Evolutionary conservation across 2,329 filamentous ascomycete genomes (phyloP).

Genomic region (Simplicillium aogashimaense): DNA sequence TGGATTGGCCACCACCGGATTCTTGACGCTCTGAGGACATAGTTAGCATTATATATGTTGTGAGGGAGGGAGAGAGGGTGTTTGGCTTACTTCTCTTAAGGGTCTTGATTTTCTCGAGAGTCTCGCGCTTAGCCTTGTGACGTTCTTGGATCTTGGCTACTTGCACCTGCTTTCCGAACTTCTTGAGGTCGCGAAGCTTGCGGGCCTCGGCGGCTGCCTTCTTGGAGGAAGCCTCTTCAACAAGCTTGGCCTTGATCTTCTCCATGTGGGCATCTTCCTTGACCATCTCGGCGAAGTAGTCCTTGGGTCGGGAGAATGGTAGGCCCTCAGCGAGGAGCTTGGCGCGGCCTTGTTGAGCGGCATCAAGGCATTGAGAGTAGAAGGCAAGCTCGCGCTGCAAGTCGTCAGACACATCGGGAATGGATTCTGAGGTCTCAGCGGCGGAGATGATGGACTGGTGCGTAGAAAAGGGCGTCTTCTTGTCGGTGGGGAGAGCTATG

Average conservation of each 20-base stretch:
- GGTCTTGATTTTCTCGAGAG: constrained; percentile 87
- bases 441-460: constrained; percentile 69
- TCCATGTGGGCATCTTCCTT: constrained; percentile 98
- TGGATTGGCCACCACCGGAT: constrained; percentile 47
- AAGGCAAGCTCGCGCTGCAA: constrained; percentile 86
- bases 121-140: constrained; percentile 83
- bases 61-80: neutral
- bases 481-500: constrained; percentile 56
- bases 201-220: constrained; percentile 87
- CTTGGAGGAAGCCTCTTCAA: constrained; percentile 85
- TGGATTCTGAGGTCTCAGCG: constrained; percentile 52
- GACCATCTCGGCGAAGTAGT: constrained; percentile 99
- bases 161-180: constrained; percentile 98
- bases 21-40: constrained; percentile 66
- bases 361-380: constrained; percentile 79
- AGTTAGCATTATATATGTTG: constrained; percentile 10
- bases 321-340: constrained; percentile 72
- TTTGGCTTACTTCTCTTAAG: constrained; percentile 87
- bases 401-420: constrained; percentile 83
- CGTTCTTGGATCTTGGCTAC: constrained; percentile 92
- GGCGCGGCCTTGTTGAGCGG: constrained; percentile 62
- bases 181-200: constrained; percentile 91
- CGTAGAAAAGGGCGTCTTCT: constrained; percentile 66
- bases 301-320: constrained; percentile 77
- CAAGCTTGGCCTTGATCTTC: constrained; percentile 84